Evolutionary conservation across 2,329 filamentous ascomycete species (phyloP).

Genomic region (Colletotrichum horii): DNA sequence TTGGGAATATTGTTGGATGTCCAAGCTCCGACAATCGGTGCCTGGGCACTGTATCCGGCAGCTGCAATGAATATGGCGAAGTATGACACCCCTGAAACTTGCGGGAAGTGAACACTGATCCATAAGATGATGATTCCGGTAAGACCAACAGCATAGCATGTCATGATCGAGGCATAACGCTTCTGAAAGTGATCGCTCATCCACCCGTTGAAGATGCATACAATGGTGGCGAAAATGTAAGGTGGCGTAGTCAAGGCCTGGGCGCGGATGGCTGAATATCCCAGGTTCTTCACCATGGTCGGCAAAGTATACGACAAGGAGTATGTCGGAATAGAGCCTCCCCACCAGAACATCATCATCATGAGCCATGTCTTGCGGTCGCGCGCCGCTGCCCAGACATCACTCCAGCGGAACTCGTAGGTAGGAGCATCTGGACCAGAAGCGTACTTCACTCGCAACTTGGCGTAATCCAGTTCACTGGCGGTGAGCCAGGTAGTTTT

Average conservation of each 20-base stretch:
- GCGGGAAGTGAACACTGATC: not conserved
- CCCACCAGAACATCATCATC: slow-evolving; percentile 29
- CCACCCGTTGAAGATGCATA: slow-evolving; percentile 35
- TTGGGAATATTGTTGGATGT: not conserved
- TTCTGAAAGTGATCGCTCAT: slow-evolving; percentile 41
- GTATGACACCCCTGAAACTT: not conserved
- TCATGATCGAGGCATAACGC: slow-evolving; percentile 23
- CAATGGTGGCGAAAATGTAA: slow-evolving; percentile 45
- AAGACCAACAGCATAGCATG: slow-evolving; percentile 24
- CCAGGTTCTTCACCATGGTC: slow-evolving; percentile 33
- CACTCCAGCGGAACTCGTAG: slow-evolving; percentile 24
- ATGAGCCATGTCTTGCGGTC: slow-evolving; percentile 25
- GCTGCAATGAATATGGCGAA: not conserved
- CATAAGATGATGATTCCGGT: slow-evolving; percentile 15
- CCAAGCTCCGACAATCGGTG: not conserved
- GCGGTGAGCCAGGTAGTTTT: not conserved
- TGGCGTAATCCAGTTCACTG: not conserved
- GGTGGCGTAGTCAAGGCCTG: slow-evolving; percentile 32
- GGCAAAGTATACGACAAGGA: slow-evolving; percentile 29
- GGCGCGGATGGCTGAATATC: slow-evolving; percentile 29
- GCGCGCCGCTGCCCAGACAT: slow-evolving; percentile 18
- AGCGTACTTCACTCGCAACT: not conserved
- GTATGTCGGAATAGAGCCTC: slow-evolving; percentile 28
- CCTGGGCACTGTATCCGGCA: not conserved
- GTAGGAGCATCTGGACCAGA: slow-evolving; percentile 9